phyloP scores from a whole-genome alignment of 805 yeast genomes.

The Ogataea wickerhamii region DNA sequence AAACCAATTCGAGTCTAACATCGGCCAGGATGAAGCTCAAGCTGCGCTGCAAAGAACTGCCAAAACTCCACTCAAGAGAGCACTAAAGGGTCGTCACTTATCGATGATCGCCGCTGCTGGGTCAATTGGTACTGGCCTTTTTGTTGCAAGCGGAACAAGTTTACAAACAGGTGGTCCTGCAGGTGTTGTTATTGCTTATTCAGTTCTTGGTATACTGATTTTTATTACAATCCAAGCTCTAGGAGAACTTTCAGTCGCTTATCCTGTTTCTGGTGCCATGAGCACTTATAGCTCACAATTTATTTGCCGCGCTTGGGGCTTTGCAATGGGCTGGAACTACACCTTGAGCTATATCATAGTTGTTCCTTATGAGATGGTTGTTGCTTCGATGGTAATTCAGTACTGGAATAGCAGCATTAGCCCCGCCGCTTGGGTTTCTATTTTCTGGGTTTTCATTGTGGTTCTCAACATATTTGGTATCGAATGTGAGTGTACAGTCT shows the following conservation, averaged over 20 bases:
- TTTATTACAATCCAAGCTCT: slow-evolving; percentile 55
- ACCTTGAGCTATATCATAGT: slow-evolving; percentile 49
- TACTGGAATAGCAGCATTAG: slow-evolving; percentile 41
- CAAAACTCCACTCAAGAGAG: slow-evolving; percentile 42
- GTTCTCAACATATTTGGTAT: too few species aligned
- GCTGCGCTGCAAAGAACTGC: slow-evolving; percentile 41
- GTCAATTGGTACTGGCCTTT: slow-evolving; percentile 72
- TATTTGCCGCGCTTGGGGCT: slow-evolving; percentile 51
- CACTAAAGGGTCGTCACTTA: slow-evolving; percentile 56
- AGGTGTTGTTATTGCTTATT: slow-evolving; percentile 52
- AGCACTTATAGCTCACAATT: slow-evolving; percentile 52
- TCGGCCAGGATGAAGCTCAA: slow-evolving; percentile 39
- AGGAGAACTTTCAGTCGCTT: slow-evolving; percentile 56
- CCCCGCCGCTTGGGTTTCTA: slow-evolving; percentile 49
- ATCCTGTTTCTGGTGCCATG: slow-evolving; percentile 57
- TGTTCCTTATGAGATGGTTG: slow-evolving; percentile 47
- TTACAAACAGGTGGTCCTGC: slow-evolving; percentile 66
- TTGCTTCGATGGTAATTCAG: slow-evolving; percentile 43
- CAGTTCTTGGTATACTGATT: slow-evolving; percentile 51
- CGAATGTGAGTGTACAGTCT: too few species aligned
- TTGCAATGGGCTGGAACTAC: slow-evolving; percentile 54
- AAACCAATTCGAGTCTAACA: slow-evolving; percentile 37
- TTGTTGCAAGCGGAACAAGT: slow-evolving; percentile 63
- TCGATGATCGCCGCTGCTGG: slow-evolving; percentile 78
- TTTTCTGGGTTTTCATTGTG: slow-evolving; percentile 49